Conservation (phyloP, 176 grass and related monocot genomes). For the Avena atlantica region DNA sequence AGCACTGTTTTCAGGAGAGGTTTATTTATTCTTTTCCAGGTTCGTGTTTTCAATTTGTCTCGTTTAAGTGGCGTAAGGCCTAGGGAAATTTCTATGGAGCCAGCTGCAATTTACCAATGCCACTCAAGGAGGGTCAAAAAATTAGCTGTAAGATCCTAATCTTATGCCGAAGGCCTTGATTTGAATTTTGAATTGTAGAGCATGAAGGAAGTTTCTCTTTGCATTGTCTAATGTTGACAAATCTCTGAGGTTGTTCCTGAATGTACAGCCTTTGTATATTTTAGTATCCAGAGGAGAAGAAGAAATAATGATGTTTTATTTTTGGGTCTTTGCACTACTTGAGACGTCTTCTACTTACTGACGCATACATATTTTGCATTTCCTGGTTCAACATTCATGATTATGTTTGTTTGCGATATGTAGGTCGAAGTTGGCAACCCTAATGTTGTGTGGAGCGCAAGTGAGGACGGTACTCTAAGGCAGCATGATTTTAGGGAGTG, state of each 20-base stretch:
- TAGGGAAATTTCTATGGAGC: constrained; percentile 73
- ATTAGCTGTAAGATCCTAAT: constrained; percentile 78
- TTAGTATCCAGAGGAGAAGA: not conserved
- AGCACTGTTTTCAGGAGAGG: not conserved
- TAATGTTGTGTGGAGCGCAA: constrained; percentile 93
- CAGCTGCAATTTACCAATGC: constrained; percentile 80
- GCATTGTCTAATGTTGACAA: constrained; percentile 34
- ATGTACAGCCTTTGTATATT: constrained; percentile 3
- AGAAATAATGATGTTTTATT: not conserved
- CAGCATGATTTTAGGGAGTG: constrained; percentile 93
- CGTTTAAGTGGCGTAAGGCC: constrained; percentile 61
- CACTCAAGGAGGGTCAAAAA: constrained; percentile 96
- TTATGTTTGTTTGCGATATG: constrained; percentile 40
- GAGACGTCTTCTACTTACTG: constrained; percentile 32
- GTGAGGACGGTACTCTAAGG: constrained; percentile 96
- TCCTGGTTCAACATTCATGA: constrained; percentile 33
- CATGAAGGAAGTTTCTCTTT: constrained; percentile 8
- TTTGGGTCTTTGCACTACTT: constrained; percentile 17
- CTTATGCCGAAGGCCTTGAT: constrained; percentile 18
- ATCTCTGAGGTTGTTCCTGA: constrained; percentile 1
- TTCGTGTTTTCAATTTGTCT: constrained; percentile 94
- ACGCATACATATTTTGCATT: not conserved
- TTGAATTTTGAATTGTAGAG: constrained; percentile 35
- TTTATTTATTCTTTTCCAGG: constrained; percentile 68
- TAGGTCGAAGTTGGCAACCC: constrained; percentile 95